Conservation (phyloP, 768 basidiomycete species). For the Gloeostereum incarnatum region DNA sequence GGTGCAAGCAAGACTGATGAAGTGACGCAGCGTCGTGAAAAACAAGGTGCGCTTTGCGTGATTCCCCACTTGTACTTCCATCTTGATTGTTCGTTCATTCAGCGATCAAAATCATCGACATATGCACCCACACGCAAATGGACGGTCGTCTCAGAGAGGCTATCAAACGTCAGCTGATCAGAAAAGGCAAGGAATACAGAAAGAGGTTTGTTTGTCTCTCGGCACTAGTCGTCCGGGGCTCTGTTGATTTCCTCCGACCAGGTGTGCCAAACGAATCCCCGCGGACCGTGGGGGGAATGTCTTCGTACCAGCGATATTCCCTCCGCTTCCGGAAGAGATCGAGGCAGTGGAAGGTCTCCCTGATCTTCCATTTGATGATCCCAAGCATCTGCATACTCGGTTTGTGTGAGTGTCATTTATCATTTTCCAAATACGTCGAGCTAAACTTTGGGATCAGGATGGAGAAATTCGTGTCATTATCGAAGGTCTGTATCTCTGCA, state of each 20-base stretch:
- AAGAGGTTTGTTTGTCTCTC: constrained; percentile 25
- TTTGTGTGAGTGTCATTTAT: constrained; percentile 35
- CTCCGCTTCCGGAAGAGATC: constrained; percentile 21
- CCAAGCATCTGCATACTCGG: constrained; percentile 41
- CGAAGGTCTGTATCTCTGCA: constrained; percentile 20
- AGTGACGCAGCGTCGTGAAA: too few relatives aligned
- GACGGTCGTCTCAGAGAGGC: constrained; percentile 35
- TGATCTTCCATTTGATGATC: constrained; percentile 30
- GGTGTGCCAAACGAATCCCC: constrained; percentile 34
- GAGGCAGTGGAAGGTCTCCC: constrained; percentile 13
- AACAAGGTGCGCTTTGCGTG: constrained; percentile 8
- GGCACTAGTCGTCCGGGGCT: background rate
- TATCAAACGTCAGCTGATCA: constrained; percentile 28
- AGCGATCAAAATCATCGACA: constrained; percentile 42
- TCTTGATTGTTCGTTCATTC: background rate
- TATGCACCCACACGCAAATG: constrained; percentile 39
- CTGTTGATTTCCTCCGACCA: constrained; percentile 12
- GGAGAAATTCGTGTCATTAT: constrained; percentile 37
- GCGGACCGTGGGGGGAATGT: constrained; percentile 28
- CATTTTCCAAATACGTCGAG: background rate
- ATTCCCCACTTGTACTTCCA: background rate
- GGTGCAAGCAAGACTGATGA: too few relatives aligned
- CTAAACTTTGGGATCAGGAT: constrained; percentile 12
- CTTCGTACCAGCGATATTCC: constrained; percentile 45
- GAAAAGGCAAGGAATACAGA: constrained; percentile 43